These are phyloP conservation scores for Arabidopsis lyrata DNA, from an alignment of 441 rosid species.

Conservation along the genomic window DNA sequence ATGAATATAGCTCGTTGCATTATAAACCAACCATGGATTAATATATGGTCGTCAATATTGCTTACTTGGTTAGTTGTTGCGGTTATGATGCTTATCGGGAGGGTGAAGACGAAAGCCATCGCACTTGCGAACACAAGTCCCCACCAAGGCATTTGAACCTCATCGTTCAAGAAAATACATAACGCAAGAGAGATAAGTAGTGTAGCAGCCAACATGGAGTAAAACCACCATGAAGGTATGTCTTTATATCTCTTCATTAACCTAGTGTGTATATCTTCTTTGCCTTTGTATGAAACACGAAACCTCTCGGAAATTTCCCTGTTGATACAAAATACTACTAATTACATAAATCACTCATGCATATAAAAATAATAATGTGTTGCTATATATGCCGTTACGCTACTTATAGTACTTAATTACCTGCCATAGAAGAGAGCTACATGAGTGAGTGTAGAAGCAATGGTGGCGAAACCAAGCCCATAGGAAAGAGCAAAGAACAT, in stretches of 20 bases:
- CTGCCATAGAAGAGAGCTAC: conserved; percentile 91
- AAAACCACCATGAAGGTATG: conserved; percentile 95
- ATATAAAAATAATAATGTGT: background rate
- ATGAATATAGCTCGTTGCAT: background rate
- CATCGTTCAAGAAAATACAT: conserved; percentile 66
- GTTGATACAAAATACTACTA: conserved; percentile 26
- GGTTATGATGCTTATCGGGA: conserved; percentile 84
- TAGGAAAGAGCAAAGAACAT: conserved; percentile 75
- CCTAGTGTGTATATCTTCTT: conserved; percentile 82
- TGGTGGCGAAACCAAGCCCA: conserved; percentile 88
- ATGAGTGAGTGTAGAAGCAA: conserved; percentile 82
- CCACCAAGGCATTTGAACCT: conserved; percentile 95
- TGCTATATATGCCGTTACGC: background rate
- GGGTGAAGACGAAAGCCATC: conserved; percentile 84
- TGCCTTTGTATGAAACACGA: conserved; percentile 64
- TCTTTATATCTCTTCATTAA: conserved; percentile 81
- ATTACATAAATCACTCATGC: background rate
- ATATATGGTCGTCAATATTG: background rate
- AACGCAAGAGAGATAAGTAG: conserved; percentile 62
- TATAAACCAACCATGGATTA: background rate
- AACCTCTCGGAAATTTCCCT: conserved; percentile 73
- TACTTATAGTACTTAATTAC: conserved; percentile 40
- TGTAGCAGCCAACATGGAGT: conserved; percentile 56
- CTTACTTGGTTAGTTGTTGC: conserved; percentile 93
- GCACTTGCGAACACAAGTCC: conserved; percentile 75